These are phyloP conservation scores for Citrullus colocynthis DNA, from an alignment of 306 rosid genomes.

Conservation along the genomic window DNA sequence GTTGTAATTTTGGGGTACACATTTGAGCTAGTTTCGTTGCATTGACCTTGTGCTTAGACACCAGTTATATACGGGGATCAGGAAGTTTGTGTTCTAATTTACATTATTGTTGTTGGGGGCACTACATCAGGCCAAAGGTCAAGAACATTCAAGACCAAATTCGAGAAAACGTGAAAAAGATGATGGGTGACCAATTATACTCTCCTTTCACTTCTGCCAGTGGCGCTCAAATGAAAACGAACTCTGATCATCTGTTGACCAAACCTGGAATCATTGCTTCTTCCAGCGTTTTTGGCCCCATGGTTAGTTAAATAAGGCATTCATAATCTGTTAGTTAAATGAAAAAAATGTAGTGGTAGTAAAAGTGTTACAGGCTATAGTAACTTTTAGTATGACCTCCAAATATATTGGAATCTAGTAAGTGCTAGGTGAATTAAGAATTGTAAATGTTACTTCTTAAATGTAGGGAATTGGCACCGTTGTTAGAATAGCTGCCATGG, in stretches of 20 bases:
- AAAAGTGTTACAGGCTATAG: neutral
- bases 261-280: conserved; percentile 71
- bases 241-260: conserved; percentile 22
- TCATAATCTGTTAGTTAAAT: neutral
- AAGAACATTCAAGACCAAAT: conserved; percentile 46
- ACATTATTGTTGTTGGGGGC: neutral
- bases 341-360: neutral
- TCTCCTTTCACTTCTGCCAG: conserved; percentile 28
- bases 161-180: conserved; percentile 46
- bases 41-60: neutral
- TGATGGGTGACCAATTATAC: conserved; percentile 57
- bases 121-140: conserved; percentile 61
- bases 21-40: neutral
- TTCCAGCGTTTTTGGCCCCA: conserved; percentile 70
- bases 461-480: conserved; percentile 54
- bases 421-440: neutral
- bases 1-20: conserved; percentile 67
- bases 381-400: neutral
- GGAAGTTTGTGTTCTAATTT: neutral
- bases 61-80: neutral
- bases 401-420: neutral
- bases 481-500: conserved; percentile 73
- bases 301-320: conserved; percentile 28
- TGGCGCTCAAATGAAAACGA: conserved; percentile 19
- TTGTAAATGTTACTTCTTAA: conserved; percentile 7